phyloP scores from a whole-genome alignment of 805 yeast species.

The Kazachstania kunashirensis region DNA sequence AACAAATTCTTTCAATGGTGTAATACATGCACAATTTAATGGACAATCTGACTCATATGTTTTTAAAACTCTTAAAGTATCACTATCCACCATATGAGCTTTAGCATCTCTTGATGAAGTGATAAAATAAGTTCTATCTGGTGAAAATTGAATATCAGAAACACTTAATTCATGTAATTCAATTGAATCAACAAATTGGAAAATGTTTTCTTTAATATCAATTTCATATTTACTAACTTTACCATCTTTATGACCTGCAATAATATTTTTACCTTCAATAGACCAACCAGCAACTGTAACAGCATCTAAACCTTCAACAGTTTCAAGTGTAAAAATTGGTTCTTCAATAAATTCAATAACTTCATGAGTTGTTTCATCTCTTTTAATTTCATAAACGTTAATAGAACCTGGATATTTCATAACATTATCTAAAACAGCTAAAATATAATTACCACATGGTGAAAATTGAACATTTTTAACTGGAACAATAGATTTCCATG shows the following conservation, averaged over 20 bases:
- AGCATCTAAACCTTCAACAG: slow-evolving; percentile 50
- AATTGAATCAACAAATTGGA: slow-evolving; percentile 45
- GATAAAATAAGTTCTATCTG: slow-evolving; percentile 80
- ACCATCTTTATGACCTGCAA: slow-evolving; percentile 88
- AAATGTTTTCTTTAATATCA: slow-evolving; percentile 36
- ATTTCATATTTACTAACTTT: slow-evolving; percentile 58
- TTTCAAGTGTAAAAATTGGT: slow-evolving; percentile 52
- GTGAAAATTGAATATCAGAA: slow-evolving; percentile 84
- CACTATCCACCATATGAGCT: slow-evolving; percentile 70
- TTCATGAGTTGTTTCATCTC: slow-evolving; percentile 27
- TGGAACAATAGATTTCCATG: slow-evolving; percentile 74
- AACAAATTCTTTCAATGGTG: slow-evolving; percentile 85
- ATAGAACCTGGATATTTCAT: slow-evolving; percentile 84
- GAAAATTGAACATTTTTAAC: slow-evolving; percentile 83
- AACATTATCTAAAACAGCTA: slow-evolving; percentile 80
- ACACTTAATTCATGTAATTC: slow-evolving; percentile 68
- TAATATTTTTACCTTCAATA: slow-evolving; percentile 57
- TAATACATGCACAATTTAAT: slow-evolving; percentile 87
- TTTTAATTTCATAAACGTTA: slow-evolving; percentile 52
- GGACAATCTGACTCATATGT: slow-evolving; percentile 83
- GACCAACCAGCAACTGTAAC: slow-evolving; percentile 85
- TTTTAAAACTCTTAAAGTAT: slow-evolving; percentile 60
- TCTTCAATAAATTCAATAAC: slow-evolving; percentile 34
- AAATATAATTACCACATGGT: slow-evolving; percentile 56
- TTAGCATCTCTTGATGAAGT: slow-evolving; percentile 89